Conservation (phyloP, 2,329 filamentous ascomycete genomes). For the Sarocladiaceae sp. region DNA sequence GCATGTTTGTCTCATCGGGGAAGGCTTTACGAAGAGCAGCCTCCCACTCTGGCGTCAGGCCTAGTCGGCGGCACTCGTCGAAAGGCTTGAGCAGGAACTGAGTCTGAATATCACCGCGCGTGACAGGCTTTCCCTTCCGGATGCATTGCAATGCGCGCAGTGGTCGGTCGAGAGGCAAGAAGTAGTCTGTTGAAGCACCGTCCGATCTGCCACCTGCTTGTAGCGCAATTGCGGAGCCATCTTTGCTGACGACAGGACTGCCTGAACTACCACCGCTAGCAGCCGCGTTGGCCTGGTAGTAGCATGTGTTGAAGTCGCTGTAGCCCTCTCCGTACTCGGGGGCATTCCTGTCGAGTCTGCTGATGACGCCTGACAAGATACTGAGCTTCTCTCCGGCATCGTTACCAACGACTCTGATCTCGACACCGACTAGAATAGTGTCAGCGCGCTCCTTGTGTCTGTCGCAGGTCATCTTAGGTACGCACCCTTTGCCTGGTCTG, state of each 20-base stretch:
- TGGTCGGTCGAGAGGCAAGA: slow-evolving; percentile 87
- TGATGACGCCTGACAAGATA: slow-evolving; percentile 96
- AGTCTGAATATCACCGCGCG: slow-evolving; percentile 94
- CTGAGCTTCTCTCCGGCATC: slow-evolving; percentile 98
- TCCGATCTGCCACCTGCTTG: slow-evolving; percentile 93
- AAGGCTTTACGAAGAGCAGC: slow-evolving; percentile 74
- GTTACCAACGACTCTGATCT: slow-evolving; percentile 96
- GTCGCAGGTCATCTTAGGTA: neutral
- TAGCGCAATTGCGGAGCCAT: slow-evolving; percentile 84
- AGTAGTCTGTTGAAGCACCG: slow-evolving; percentile 95
- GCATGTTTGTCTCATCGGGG: slow-evolving; percentile 91
- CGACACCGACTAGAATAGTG: slow-evolving; percentile 61
- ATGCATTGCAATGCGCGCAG: slow-evolving; percentile 82
- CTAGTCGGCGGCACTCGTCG: slow-evolving; percentile 88
- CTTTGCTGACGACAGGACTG: slow-evolving; percentile 93
- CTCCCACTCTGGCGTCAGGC: slow-evolving; percentile 80
- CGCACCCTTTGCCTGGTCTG: slow-evolving; percentile 70
- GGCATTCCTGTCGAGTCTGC: slow-evolving; percentile 89
- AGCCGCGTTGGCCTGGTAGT: slow-evolving; percentile 95
- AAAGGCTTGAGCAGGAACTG: slow-evolving; percentile 97
- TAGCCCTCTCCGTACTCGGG: slow-evolving; percentile 98
- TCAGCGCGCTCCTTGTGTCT: neutral
- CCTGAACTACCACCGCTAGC: slow-evolving; percentile 97
- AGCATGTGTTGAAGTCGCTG: slow-evolving; percentile 92
- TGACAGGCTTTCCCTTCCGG: slow-evolving; percentile 65